Evolutionary conservation across 495 filamentous ascomycete genomes (phyloP).

Genomic region (Usnea hakonensis): DNA sequence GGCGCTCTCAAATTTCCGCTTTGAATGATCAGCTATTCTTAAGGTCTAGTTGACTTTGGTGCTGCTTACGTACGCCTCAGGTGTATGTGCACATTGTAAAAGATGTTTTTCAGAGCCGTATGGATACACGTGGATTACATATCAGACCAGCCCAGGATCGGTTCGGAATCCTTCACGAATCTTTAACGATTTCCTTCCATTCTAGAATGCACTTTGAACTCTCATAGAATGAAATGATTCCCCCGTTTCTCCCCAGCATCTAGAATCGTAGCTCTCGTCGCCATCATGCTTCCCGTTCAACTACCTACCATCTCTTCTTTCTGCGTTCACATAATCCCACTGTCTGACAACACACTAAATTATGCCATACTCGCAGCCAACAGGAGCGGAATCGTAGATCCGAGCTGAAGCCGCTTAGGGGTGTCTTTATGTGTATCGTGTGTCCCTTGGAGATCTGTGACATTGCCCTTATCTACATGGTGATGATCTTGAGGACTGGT

Average conservation of each 20-base stretch:
- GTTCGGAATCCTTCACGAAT: neutral
- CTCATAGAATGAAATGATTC: too few species aligned
- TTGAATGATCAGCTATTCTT: too few species aligned
- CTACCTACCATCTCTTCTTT: neutral
- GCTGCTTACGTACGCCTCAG: too few species aligned
- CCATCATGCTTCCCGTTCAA: neutral
- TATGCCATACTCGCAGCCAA: neutral
- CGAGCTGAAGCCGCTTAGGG: neutral
- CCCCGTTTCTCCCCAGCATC: too few species aligned
- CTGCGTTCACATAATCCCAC: neutral
- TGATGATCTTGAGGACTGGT: neutral
- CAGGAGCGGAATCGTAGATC: neutral
- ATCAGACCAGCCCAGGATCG: neutral
- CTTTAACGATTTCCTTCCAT: too few species aligned
- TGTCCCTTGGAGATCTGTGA: neutral
- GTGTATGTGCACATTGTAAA: too few species aligned
- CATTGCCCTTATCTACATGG: neutral
- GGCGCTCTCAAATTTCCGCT: too few species aligned
- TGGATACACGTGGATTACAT: neutral
- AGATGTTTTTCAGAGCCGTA: neutral
- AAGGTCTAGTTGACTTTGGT: too few species aligned
- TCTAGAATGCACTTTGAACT: too few species aligned
- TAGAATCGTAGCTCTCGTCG: neutral
- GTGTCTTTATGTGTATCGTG: neutral
- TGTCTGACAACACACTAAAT: neutral